Conservation (phyloP, 202 grass and related monocot species). For the Musa balbisiana region DNA sequence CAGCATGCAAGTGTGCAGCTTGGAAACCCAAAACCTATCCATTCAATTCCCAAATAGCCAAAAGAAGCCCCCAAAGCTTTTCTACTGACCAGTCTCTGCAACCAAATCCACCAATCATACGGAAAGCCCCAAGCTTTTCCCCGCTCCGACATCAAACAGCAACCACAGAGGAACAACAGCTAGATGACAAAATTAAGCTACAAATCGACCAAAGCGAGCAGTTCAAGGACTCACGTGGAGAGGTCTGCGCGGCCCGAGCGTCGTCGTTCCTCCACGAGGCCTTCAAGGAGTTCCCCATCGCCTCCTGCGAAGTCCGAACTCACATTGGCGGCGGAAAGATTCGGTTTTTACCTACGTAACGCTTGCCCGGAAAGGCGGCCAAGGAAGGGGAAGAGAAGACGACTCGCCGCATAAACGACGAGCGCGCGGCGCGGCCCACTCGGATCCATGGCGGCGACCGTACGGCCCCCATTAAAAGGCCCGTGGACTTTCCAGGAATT, state of each 20-base stretch:
- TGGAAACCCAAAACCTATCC: neutral
- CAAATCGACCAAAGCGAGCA: neutral
- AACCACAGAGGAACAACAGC: neutral
- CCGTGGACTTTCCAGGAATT: neutral
- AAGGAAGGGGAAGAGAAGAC: neutral
- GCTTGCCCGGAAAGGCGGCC: neutral
- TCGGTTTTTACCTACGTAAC: neutral
- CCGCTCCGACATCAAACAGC: neutral
- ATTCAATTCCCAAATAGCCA: neutral
- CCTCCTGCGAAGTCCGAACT: neutral
- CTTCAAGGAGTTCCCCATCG: constrained; percentile 4
- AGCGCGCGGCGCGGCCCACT: no score
- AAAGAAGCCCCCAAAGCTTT: neutral
- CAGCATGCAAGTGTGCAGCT: no score
- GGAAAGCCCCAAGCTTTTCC: neutral
- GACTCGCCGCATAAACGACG: neutral
- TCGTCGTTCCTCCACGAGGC: neutral
- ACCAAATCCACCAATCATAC: neutral
- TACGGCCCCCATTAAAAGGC: neutral
- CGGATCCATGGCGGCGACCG: neutral
- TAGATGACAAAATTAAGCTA: neutral
- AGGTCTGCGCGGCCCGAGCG: neutral
- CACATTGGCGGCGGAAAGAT: neutral
- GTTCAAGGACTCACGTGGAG: constrained; percentile 1
- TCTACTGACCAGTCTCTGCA: neutral